Evolutionary conservation across 306 rosid genomes (phyloP).

Genomic region (Cucurbita argyrosperma): DNA sequence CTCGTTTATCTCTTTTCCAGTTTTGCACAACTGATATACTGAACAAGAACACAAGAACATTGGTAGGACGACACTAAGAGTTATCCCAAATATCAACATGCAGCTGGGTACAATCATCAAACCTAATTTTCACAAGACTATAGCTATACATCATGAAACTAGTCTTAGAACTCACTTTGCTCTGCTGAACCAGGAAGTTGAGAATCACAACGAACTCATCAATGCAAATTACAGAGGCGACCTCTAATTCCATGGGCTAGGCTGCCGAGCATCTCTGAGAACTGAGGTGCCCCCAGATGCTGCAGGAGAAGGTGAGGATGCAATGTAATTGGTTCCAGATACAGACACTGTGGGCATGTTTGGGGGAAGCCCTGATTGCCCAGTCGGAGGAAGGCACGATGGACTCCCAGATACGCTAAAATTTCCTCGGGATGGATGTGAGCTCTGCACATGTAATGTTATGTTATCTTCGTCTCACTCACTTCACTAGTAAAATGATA

Average conservation of each 20-base stretch:
- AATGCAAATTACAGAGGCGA: not conserved
- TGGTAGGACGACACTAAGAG: not conserved
- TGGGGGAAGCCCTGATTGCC: constrained; percentile 45
- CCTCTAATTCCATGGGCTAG: constrained; percentile 84
- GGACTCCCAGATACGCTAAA: constrained; percentile 46
- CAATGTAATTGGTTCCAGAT: constrained; percentile 65
- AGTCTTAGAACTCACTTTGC: not conserved
- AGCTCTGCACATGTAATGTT: constrained; percentile 34
- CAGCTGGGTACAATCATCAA: not conserved
- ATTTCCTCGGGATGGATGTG: constrained; percentile 57
- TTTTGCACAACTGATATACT: not conserved
- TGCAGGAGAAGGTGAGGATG: constrained; percentile 88
- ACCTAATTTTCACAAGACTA: not conserved
- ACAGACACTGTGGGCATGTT: constrained; percentile 49
- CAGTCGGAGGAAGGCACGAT: constrained; percentile 51
- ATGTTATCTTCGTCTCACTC: not conserved
- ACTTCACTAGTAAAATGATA: not conserved
- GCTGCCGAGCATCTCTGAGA: constrained; percentile 70
- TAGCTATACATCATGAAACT: not conserved
- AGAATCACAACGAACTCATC: not conserved
- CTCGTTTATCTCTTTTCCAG: not conserved
- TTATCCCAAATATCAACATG: not conserved
- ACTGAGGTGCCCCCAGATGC: constrained; percentile 82
- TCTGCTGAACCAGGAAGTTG: not conserved
- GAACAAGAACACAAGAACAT: not conserved